Evolutionary conservation across 441 rosid species (phyloP), one percentile per base, ranked within the genome.

Genomic region (Croton laevigatus): DNA sequence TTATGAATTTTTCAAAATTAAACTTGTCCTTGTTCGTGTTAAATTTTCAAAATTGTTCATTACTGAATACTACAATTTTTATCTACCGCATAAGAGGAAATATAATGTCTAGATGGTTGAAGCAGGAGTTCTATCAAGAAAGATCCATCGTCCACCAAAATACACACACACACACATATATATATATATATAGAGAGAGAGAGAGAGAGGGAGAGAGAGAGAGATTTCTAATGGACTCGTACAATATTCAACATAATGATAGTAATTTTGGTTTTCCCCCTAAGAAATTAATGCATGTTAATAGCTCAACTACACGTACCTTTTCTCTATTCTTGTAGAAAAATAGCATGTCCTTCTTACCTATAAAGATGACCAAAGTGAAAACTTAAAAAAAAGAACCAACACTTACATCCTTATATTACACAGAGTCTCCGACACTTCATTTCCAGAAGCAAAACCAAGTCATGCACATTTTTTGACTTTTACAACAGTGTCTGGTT

Each of bases 381-480:
- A 38, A 38, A 38, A 45, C 5, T 4, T 2, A 7, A 46, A 46
- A 9, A 46, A 11, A 11, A 14, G 52, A 46, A 13, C 13, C 13
- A 46, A 46, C 51, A 46, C 51, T 16, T 1, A 40, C 8, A 40
- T 1, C 9, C 6, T 38, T 38, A 4, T 8, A 13, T 2, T 55
- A 9, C 20, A 22, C 32, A 27, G 32, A 27, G 32, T 27, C 69
- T 34, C 70, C 17, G 40, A 53, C 27, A n/a, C 20, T 10, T 3
- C 58, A 46, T 19, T 34, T 62, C 64, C 54, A 20, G 44, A 46
- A 45, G 46, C 59, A 59, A 55, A 70, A 23, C 53, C 27, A 23
- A 71, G 75, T 66, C 69, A 7, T 55, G n/a, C 70, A 27, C 72
- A 73, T 37, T 59, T 66, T 49, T 73, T 70, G 77, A 70, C 81